These are phyloP conservation scores for Saccharum officinarum DNA, from an alignment of 176 grass and related monocot species.

Conservation along the genomic window DNA sequence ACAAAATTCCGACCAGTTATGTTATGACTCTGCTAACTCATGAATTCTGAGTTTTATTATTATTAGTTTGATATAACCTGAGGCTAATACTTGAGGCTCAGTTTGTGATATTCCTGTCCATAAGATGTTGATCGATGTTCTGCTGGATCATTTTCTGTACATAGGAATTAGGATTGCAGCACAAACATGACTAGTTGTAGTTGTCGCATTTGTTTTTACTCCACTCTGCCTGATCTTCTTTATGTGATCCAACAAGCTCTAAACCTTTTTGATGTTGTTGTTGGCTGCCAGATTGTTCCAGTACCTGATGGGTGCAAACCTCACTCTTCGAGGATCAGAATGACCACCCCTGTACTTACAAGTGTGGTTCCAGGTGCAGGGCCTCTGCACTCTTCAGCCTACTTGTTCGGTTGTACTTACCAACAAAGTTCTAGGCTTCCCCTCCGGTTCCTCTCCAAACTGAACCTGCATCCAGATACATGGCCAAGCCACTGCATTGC, in stretches of 20 bases:
- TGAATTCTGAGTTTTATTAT: not conserved
- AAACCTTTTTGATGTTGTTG: too few species aligned
- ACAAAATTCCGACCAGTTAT: not conserved
- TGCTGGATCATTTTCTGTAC: not conserved
- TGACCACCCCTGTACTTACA: slow-evolving; percentile 76
- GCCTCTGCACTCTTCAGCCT: slow-evolving; percentile 46
- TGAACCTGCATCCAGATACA: slow-evolving; percentile 65
- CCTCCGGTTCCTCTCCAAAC: slow-evolving; percentile 79
- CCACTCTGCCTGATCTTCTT: too few species aligned
- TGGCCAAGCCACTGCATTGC: slow-evolving; percentile 79
- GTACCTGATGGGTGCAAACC: too few species aligned
- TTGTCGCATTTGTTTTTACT: too few species aligned
- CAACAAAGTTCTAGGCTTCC: slow-evolving; percentile 65
- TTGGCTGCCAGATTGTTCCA: too few species aligned
- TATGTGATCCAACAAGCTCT: too few species aligned
- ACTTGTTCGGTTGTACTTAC: slow-evolving; percentile 71
- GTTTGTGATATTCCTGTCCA: not conserved
- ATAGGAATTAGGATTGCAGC: not conserved
- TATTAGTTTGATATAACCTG: not conserved
- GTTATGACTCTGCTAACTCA: not conserved
- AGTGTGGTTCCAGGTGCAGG: slow-evolving; percentile 65
- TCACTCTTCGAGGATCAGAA: slow-evolving; percentile 56
- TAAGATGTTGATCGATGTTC: not conserved
- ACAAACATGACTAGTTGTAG: too few species aligned
- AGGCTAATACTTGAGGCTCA: not conserved